Evolutionary conservation across 2,329 filamentous ascomycete genomes (phyloP), one percentile per base, ranked within the genome.

Genomic region (Monosporascus sp.): DNA sequence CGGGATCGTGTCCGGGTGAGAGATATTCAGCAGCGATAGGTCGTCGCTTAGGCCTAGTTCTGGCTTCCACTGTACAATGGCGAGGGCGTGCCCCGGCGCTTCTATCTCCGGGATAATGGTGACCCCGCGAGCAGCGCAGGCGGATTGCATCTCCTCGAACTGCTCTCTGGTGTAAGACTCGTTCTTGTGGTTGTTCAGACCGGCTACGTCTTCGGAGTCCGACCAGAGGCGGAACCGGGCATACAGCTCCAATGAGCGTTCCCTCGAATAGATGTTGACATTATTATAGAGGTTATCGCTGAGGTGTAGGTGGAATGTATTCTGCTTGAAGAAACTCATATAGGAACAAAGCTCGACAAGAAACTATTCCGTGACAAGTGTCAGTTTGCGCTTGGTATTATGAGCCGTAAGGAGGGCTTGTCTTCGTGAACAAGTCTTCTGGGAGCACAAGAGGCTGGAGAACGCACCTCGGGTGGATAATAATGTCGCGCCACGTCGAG

Each of bases 261-360:
- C 74, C 19, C 72, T 69, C 3, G 70, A 72, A 47, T 82, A 81
- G 19, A 75, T 70, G 22, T 71, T 68, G 1, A 74, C 68, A 37
- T 79, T 80, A 44, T 78, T 74, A 61, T 74, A 74, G 3, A 80
- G 66, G 58, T 83, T 84, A 61, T 85, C 81, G 55, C 75, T 81
- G 3, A 82, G 70, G 60, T 85, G 81, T 19, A 84, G 65, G 45
- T 84, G 81, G 50, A 84, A 78, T 1, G 75, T 76, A 56, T 82
- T 83, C 57, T 83, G 76, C 60, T 84, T 85, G 69, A 81, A 84
- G 62, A 80, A 84, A 27, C 80, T 83, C 56, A 81, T 76, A 63
- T 83, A 84, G 0, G 76, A 73, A 64, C 81, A 84, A 57, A 84
- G 68, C n/a, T 84, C 80, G 41, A 74, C 70, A 17, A 84, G 60